Conservation (phyloP, 371 early-diverging fungal species). For the Fennellomyces sp. region DNA sequence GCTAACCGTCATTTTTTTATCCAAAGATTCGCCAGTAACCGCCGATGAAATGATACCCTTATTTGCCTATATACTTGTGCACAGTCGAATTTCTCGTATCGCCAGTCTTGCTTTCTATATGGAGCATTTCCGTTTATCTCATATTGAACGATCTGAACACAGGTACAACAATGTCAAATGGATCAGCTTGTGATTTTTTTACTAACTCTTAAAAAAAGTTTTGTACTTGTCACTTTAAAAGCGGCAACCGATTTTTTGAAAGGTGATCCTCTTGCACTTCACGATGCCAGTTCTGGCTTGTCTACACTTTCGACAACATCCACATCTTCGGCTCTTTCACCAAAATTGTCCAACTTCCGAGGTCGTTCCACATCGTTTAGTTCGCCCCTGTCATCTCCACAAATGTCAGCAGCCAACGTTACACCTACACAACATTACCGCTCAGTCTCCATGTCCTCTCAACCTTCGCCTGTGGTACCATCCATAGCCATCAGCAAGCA, state of each 20-base stretch:
- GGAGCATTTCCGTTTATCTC: conserved; percentile 54
- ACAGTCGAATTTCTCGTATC: conserved; percentile 51
- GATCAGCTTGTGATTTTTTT: conserved; percentile 2
- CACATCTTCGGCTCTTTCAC: conserved; percentile 27
- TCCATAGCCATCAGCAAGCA: background rate
- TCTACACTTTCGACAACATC: conserved; percentile 26
- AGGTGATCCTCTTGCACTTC: conserved; percentile 54
- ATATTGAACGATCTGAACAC: conserved; percentile 51
- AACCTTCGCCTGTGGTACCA: background rate
- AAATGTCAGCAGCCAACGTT: background rate
- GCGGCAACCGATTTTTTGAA: conserved; percentile 58
- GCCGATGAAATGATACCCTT: conserved; percentile 69
- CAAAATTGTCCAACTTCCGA: conserved; percentile 15
- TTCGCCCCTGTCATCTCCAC: conserved; percentile 17
- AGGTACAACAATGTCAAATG: conserved; percentile 28
- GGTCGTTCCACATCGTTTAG: conserved; percentile 40
- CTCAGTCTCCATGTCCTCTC: conserved; percentile 19
- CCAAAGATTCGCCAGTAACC: conserved; percentile 49
- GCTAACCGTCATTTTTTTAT: background rate
- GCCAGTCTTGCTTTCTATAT: conserved; percentile 62
- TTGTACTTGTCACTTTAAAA: conserved; percentile 58
- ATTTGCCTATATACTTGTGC: conserved; percentile 56
- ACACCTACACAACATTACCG: conserved; percentile 17
- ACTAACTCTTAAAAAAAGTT: conserved; percentile 31
- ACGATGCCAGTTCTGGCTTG: conserved; percentile 31